Conservation (phyloP, 2,329 filamentous ascomycete genomes). For the Juglanconis sp. region DNA sequence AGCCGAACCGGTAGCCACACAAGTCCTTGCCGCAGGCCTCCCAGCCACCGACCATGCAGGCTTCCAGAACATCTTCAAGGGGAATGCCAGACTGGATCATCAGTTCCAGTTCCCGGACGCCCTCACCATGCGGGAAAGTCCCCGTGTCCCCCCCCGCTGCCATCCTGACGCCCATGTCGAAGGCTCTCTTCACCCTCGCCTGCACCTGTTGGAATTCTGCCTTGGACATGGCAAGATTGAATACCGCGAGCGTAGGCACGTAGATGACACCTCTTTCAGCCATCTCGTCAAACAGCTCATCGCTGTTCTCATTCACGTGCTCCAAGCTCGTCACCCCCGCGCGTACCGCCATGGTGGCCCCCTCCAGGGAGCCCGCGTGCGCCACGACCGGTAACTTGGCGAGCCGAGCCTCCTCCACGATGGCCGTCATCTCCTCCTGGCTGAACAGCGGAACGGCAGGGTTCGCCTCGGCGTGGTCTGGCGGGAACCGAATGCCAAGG, state of each 20-base stretch:
- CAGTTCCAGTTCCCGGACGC: constrained; percentile 52
- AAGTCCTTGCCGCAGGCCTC: constrained; percentile 51
- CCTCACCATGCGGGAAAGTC: constrained; percentile 50
- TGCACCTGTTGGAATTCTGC: constrained; percentile 25
- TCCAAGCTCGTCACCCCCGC: constrained; percentile 48
- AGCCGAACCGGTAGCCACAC: constrained; percentile 51
- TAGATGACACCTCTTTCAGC: constrained; percentile 42
- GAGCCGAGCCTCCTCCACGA: constrained; percentile 44
- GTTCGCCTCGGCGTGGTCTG: constrained; percentile 30
- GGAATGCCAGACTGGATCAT: constrained; percentile 49
- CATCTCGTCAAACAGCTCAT: constrained; percentile 43
- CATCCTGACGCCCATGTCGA: constrained; percentile 44
- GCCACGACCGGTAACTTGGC: constrained; percentile 40
- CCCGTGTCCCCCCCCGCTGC: constrained; percentile 54
- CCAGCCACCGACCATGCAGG: constrained; percentile 52
- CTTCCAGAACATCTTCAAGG: constrained; percentile 45
- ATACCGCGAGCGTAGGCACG: constrained; percentile 50
- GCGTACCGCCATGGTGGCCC: constrained; percentile 41
- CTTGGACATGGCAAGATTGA: constrained; percentile 28
- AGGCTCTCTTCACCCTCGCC: constrained; percentile 40
- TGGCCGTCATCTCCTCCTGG: constrained; percentile 47
- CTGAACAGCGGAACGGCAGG: constrained; percentile 43
- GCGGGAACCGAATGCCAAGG: constrained; percentile 31
- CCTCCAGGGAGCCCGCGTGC: constrained; percentile 39
- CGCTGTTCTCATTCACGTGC: constrained; percentile 37